phyloP scores from a whole-genome alignment of 306 rosid species.

The Vigna mungo region DNA sequence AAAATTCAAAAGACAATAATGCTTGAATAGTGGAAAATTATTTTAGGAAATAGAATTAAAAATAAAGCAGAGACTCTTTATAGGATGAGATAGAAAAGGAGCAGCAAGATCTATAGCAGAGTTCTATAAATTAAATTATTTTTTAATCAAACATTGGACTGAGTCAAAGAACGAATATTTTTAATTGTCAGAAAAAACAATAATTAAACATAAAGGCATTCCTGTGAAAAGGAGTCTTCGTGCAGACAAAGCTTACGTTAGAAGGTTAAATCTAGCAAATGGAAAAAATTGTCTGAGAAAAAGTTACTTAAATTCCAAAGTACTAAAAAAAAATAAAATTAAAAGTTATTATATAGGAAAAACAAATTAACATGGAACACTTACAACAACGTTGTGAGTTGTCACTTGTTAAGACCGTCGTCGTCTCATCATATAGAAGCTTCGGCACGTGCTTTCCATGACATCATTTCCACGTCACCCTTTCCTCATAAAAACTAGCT shows the following conservation, averaged over 20 bases:
- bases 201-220: neutral
- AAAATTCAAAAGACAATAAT: neutral
- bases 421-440: constrained; percentile 39
- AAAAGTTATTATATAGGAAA: too few relatives aligned
- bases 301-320: constrained; percentile 10
- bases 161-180: neutral
- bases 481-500: neutral
- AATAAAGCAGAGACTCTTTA: neutral
- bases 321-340: neutral
- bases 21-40: neutral
- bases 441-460: constrained; percentile 58
- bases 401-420: constrained; percentile 2
- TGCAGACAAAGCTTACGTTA: constrained; percentile 33
- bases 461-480: constrained; percentile 46
- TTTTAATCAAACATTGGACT: constrained; percentile 1
- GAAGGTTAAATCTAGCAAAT: neutral
- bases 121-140: neutral
- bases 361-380: neutral
- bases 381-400: neutral
- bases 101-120: constrained; percentile 10
- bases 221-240: neutral
- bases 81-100: neutral
- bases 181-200: neutral
- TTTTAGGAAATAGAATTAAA: neutral
- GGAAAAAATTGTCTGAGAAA: neutral